Evolutionary conservation across 2,329 filamentous ascomycete genomes (phyloP), one percentile per base, ranked within the genome.

Genomic region (Colletotrichum liriopes): DNA sequence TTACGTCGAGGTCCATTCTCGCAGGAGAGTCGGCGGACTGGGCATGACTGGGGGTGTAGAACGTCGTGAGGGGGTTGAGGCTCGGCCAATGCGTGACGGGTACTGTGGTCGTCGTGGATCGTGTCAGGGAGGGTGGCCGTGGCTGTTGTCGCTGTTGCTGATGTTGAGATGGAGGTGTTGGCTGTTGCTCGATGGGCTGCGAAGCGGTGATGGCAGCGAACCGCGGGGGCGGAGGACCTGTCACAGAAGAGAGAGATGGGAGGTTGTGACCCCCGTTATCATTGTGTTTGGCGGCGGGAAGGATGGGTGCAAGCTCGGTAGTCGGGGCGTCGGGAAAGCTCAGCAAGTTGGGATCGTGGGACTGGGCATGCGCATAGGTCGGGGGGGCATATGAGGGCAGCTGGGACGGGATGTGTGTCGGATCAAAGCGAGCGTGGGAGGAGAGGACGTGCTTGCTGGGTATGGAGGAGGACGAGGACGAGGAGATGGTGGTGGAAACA

Each of bases 61-160:
- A 89, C 9, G 83, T 81, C 12, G 86, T 85, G 26, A 88, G 78
- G 0, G 86, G 85, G 68, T 88, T 88, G 60, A 87, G 77, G 71
- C 83, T 84, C 29, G 85, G 84, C 87, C 87, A 89, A 72, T 83
- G 81, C 35, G 76, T 78, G 32, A 78, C 56, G 65, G 79, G 71
- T 49, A 79, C 71, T 43, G 79, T 78, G 9, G 78, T 75, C 52
- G 75, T 76, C 59, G 61, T 54, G 41, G 71, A 43, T 55, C 60
- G 67, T 9, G 60, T 41, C 23, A 71, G 77, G 78, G 12, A 77
- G 74, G 52, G 79, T 70, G 39, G 71, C 47, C 52, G 64, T 49
- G 23, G 45, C 60, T 64, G 45, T 47, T 29, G 64, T 59, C 52
- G 47, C 37, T 45, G 62, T 29, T 61, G 67, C 23, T 65, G 77